phyloP scores from a whole-genome alignment of 2,329 filamentous ascomycete species.

The Alternaria brassicicola region DNA sequence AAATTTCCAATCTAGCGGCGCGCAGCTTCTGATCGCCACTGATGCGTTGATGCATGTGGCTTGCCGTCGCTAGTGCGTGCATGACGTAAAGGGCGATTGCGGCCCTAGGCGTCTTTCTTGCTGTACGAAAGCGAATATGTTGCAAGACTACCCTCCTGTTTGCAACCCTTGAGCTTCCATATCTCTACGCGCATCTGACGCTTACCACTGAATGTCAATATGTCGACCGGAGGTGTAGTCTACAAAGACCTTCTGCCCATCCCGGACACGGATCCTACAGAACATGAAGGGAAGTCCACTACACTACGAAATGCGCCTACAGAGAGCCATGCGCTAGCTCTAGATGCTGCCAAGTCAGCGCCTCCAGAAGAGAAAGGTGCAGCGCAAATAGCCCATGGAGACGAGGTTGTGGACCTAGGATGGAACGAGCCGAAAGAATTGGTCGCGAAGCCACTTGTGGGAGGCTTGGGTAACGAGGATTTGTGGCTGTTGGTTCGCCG shows the following conservation, averaged over 20 bases:
- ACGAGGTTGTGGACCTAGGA: slow-evolving; percentile 69
- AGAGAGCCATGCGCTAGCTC: slow-evolving; percentile 55
- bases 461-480: slow-evolving; percentile 73
- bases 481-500: slow-evolving; percentile 73
- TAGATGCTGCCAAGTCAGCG: slow-evolving; percentile 46
- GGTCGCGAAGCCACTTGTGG: slow-evolving; percentile 67
- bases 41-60: slow-evolving; percentile 18
- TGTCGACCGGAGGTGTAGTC: slow-evolving; percentile 40
- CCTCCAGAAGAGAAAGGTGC: slow-evolving; percentile 50
- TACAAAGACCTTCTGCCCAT: slow-evolving; percentile 48
- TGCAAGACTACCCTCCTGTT: not conserved
- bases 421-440: slow-evolving; percentile 67
- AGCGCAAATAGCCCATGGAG: slow-evolving; percentile 50
- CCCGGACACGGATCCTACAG: slow-evolving; percentile 41
- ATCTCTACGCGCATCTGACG: not conserved
- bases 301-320: slow-evolving; percentile 53
- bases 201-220: slow-evolving; percentile 20
- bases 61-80: slow-evolving; percentile 18
- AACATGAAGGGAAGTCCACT: slow-evolving; percentile 34
- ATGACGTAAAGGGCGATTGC: slow-evolving; percentile 26
- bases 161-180: not conserved
- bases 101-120: slow-evolving; percentile 8
- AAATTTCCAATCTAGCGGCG: not conserved
- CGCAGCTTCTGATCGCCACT: slow-evolving; percentile 9
- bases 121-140: slow-evolving; percentile 15